phyloP scores from a whole-genome alignment of 495 filamentous ascomycete species.

The Penicillium salamii region DNA sequence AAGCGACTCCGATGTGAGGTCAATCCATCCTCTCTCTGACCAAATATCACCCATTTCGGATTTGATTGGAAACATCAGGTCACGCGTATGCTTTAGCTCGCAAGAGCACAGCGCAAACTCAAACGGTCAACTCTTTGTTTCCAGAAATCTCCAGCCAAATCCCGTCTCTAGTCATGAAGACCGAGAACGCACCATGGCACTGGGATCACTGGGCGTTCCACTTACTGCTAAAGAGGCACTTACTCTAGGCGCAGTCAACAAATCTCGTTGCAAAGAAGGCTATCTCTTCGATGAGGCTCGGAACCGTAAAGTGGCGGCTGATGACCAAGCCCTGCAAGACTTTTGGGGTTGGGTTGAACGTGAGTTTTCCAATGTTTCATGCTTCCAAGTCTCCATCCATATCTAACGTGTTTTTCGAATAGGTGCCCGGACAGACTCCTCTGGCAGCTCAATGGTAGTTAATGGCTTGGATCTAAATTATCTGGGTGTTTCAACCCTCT shows the following conservation, averaged over 20 bases:
- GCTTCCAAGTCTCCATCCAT: neutral
- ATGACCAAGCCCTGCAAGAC: slow-evolving; percentile 72
- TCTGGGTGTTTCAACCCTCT: slow-evolving; percentile 76
- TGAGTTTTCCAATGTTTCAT: slow-evolving; percentile 44
- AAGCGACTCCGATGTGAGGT: slow-evolving; percentile 28
- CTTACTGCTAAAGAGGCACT: slow-evolving; percentile 42
- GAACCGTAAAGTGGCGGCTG: slow-evolving; percentile 64
- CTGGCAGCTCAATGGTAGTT: slow-evolving; percentile 69
- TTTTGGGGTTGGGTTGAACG: slow-evolving; percentile 76
- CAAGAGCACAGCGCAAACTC: slow-evolving; percentile 1
- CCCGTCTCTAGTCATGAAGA: slow-evolving; percentile 44
- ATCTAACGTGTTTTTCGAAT: slow-evolving; percentile 17
- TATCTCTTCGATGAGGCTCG: slow-evolving; percentile 73
- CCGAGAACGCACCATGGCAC: slow-evolving; percentile 36
- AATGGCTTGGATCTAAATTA: slow-evolving; percentile 77
- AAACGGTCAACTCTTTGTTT: slow-evolving; percentile 6
- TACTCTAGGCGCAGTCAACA: slow-evolving; percentile 42
- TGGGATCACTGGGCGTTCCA: slow-evolving; percentile 21
- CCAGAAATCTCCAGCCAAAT: slow-evolving; percentile 10
- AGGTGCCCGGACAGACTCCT: slow-evolving; percentile 65
- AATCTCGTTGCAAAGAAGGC: slow-evolving; percentile 61
- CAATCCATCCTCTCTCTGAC: slow-evolving; percentile 31
- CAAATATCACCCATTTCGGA: slow-evolving; percentile 29
- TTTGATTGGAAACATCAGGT: slow-evolving; percentile 28
- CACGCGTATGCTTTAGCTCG: slow-evolving; percentile 23